Conservation (phyloP, 345 rosid species). For the Eucalyptus brandiana region DNA sequence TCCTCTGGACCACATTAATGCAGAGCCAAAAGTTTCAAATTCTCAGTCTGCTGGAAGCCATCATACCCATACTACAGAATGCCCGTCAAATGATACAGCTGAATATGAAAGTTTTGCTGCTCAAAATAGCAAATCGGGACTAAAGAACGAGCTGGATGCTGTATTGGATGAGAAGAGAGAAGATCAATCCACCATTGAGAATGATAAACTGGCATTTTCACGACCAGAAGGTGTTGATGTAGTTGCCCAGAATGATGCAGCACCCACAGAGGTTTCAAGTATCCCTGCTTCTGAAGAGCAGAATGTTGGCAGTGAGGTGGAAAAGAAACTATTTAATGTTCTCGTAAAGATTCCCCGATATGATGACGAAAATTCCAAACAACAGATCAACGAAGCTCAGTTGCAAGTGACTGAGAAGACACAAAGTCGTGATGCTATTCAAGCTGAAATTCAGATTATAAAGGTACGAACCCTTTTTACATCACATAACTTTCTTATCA, state of each 20-base stretch:
- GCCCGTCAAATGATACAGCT: background rate
- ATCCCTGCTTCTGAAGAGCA: slow-evolving; percentile 26
- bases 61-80: background rate
- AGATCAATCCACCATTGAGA: background rate
- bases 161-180: background rate
- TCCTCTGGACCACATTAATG: background rate
- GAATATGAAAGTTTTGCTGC: background rate
- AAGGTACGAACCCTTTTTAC: slow-evolving; percentile 24
- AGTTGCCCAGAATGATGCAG: background rate
- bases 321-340: slow-evolving; percentile 36
- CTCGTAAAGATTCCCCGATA: slow-evolving; percentile 56
- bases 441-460: slow-evolving; percentile 26
- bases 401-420: slow-evolving; percentile 52
- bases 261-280: slow-evolving; percentile 9
- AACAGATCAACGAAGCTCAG: slow-evolving; percentile 43
- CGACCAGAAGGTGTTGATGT: slow-evolving; percentile 5
- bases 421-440: slow-evolving; percentile 44
- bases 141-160: background rate
- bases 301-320: slow-evolving; percentile 18
- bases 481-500: background rate
- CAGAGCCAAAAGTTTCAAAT: background rate
- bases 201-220: background rate
- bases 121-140: background rate
- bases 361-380: slow-evolving; percentile 35
- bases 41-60: background rate